Conservation (phyloP, 2,329 filamentous ascomycete species). For the Aspergillus ustus region DNA sequence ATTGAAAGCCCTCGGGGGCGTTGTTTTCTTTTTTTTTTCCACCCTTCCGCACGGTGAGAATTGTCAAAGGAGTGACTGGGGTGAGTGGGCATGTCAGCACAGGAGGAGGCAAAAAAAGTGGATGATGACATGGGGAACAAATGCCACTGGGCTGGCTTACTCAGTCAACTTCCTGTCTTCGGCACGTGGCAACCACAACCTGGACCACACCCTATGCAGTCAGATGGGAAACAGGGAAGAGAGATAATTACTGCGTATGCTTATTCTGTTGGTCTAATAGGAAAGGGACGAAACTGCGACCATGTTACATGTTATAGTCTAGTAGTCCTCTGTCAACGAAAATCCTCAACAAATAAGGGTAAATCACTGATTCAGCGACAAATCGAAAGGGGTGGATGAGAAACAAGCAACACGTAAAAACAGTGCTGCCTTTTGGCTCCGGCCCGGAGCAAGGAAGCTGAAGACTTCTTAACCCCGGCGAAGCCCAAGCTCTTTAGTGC, state of each 20-base stretch:
- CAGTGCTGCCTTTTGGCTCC: slow-evolving; percentile 20
- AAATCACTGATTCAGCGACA: neutral
- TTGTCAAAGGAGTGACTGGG: slow-evolving; percentile 24
- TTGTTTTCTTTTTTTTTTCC: slow-evolving; percentile 10
- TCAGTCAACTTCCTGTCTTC: slow-evolving; percentile 6
- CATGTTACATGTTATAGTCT: neutral
- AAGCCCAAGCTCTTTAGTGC: slow-evolving; percentile 6
- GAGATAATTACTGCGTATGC: neutral
- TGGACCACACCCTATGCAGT: neutral
- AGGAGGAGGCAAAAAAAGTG: slow-evolving; percentile 19
- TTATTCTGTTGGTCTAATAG: neutral
- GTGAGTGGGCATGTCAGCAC: slow-evolving; percentile 21
- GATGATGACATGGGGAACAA: slow-evolving; percentile 22
- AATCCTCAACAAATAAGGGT: neutral
- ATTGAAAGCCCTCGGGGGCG: slow-evolving; percentile 3
- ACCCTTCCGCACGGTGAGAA: neutral
- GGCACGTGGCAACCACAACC: slow-evolving; percentile 13
- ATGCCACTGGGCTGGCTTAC: slow-evolving; percentile 14
- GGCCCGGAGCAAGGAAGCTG: neutral
- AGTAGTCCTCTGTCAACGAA: neutral
- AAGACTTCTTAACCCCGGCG: slow-evolving; percentile 13
- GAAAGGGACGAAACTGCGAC: neutral
- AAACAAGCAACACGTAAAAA: slow-evolving; percentile 22
- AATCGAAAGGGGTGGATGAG: slow-evolving; percentile 1
- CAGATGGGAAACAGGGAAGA: neutral